Evolutionary conservation across 306 rosid species (phyloP).

Genomic region (Ceratonia siliqua): DNA sequence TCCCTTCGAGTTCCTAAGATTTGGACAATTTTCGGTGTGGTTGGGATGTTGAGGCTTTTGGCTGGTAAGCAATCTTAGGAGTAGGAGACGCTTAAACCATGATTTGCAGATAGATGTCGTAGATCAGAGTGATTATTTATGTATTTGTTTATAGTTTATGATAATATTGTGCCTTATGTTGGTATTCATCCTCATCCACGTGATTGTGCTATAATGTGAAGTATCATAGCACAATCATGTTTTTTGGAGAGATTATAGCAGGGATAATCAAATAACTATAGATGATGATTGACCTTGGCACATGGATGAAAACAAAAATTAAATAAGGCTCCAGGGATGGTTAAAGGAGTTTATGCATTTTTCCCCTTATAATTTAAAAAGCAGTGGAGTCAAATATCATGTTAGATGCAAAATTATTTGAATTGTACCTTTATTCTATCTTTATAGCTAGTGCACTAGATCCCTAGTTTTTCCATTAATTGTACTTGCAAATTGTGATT

Average conservation of each 20-base stretch:
- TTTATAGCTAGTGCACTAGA: slow-evolving; percentile 6
- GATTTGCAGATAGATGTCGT: slow-evolving; percentile 24
- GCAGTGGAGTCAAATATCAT: slow-evolving; percentile 17
- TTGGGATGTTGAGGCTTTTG: slow-evolving; percentile 85
- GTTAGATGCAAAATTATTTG: slow-evolving; percentile 29
- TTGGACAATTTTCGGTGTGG: slow-evolving; percentile 71
- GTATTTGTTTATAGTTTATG: not conserved
- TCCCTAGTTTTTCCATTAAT: slow-evolving; percentile 10
- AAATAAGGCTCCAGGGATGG: slow-evolving; percentile 1
- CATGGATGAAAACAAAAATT: slow-evolving; percentile 12
- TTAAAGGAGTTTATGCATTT: not conserved
- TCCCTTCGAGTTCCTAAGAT: slow-evolving; percentile 79
- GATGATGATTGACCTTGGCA: slow-evolving; percentile 1
- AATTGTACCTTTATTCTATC: slow-evolving; percentile 23
- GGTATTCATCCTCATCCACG: slow-evolving; percentile 24
- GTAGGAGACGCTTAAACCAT: slow-evolving; percentile 13
- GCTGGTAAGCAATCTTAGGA: slow-evolving; percentile 62
- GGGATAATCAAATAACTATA: slow-evolving; percentile 14
- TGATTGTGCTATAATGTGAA: slow-evolving; percentile 16
- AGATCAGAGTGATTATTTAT: slow-evolving; percentile 18
- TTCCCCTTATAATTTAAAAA: slow-evolving; percentile 1
- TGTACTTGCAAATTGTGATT: slow-evolving; percentile 22
- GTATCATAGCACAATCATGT: slow-evolving; percentile 7
- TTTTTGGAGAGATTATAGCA: not conserved
- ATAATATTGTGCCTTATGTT: not conserved